These are phyloP conservation scores for Irpex rosettiformis DNA, from an alignment of 1,284 basidiomycete genomes.

Conservation along the genomic window DNA sequence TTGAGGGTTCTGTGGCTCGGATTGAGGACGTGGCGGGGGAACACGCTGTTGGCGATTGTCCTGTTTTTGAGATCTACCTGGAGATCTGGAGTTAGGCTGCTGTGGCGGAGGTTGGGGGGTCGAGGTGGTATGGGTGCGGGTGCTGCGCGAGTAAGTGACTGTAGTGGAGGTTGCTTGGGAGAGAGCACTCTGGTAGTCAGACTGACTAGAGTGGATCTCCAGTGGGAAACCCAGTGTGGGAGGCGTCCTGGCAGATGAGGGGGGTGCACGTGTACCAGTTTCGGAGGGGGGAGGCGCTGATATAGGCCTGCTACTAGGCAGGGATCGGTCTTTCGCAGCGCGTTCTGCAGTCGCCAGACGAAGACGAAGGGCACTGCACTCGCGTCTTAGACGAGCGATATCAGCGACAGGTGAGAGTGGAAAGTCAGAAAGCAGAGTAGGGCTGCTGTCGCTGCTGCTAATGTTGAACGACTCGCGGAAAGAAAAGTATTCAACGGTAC, in stretches of 20 bases:
- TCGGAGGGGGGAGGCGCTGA: slow-evolving; percentile 21
- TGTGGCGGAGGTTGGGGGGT: neutral
- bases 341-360: slow-evolving; percentile 40
- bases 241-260: slow-evolving; percentile 27
- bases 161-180: slow-evolving; percentile 8
- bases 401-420: slow-evolving; percentile 27
- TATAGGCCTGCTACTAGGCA: neutral
- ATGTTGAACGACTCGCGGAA: slow-evolving; percentile 35
- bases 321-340: slow-evolving; percentile 21
- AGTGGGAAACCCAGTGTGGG: slow-evolving; percentile 21
- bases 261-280: slow-evolving; percentile 21
- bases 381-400: slow-evolving; percentile 34
- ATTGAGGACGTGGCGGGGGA: neutral
- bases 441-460: slow-evolving; percentile 11
- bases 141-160: slow-evolving; percentile 5
- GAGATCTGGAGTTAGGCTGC: neutral
- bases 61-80: neutral
- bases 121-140: slow-evolving; percentile 2
- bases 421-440: slow-evolving; percentile 24
- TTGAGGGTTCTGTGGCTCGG: neutral
- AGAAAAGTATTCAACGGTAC: slow-evolving; percentile 58
- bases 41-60: slow-evolving; percentile 3
- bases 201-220: slow-evolving; percentile 10
- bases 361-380: slow-evolving; percentile 45
- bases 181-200: slow-evolving; percentile 7